Evolutionary conservation across 2,329 filamentous ascomycete species (phyloP), one percentile per base, ranked within the genome.

Genomic region (Penicillium sp.): DNA sequence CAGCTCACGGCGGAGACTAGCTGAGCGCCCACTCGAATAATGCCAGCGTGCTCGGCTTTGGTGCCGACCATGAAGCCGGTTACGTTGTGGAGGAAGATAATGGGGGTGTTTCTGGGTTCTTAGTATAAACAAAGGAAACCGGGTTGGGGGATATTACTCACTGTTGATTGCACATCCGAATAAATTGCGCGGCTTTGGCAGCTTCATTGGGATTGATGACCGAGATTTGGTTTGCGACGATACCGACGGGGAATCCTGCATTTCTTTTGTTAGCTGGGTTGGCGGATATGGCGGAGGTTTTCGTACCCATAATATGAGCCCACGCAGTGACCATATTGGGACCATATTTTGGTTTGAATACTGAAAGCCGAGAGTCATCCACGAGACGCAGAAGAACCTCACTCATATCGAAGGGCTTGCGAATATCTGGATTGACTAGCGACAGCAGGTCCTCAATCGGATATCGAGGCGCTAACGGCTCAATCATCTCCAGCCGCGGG

Each of bases 21-120:
- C 59, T 80, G 78, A 0, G 79, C 78, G 9, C 79, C 79, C 39
- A 69, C 69, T 50, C 79, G 79, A 65, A 81, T 80, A 60, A 81
- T 78, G 4, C 71, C 76, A 0, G 73, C 73, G 51, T 76, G 77
- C 53, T 81, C 79, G 4, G 78, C 75, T 57, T 79, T 78, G 6
- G 74, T 63, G 3, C 79, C 79, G 3, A 81, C 78, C 78, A 81
- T 81, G 67, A 81, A 81, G 1, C 79, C 79, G 0, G 79, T 81
- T 0, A 81, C 78, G 44, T 81, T 81, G 64, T 81, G 79, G 0
- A 81, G 65, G 66, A 79, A 81, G 5, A 81, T 66, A 14, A 81
- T 79, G 0, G 79, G 78, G 0, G 63, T 73, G 27, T 70, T 70
- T 56, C 66, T 75, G 24, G 68, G 27, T 40, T 10, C 1, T 61